Conservation (phyloP, 1,139 yeast genomes). For the Taphrina betulina region DNA sequence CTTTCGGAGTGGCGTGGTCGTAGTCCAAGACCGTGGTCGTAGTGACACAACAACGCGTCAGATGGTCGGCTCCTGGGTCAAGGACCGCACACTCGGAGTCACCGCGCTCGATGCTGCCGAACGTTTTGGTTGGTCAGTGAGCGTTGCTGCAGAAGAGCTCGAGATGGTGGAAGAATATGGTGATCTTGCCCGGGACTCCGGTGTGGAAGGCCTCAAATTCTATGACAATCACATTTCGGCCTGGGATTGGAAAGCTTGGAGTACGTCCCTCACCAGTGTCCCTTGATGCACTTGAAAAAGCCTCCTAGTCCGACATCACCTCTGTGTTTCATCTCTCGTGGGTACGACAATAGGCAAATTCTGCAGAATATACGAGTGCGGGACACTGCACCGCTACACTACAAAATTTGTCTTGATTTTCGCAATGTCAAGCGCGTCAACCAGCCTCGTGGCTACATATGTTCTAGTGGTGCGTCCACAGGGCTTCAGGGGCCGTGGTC, state of each 20-base stretch:
- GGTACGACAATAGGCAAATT: too few species aligned
- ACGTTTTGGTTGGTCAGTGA: constrained; percentile 64
- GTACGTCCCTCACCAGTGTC: too few species aligned
- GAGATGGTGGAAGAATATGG: constrained; percentile 59
- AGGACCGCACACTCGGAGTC: constrained; percentile 44
- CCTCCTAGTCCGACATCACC: too few species aligned
- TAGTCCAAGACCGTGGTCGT: constrained; percentile 50
- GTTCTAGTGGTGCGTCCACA: too few species aligned
- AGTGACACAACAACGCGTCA: constrained; percentile 41
- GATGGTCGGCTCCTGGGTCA: constrained; percentile 45
- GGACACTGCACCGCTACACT: too few species aligned
- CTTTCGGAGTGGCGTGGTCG: constrained; percentile 49
- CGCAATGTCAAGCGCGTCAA: too few species aligned
- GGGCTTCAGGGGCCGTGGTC: too few species aligned
- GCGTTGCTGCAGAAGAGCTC: constrained; percentile 67
- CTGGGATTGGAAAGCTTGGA: constrained; percentile 9
- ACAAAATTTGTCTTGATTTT: too few species aligned
- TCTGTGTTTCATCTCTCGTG: too few species aligned
- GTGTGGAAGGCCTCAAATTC: constrained; percentile 52
- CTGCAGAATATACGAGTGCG: too few species aligned
- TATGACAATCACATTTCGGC: constrained; percentile 14
- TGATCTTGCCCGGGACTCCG: constrained; percentile 63
- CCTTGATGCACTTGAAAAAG: too few species aligned
- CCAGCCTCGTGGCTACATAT: too few species aligned
- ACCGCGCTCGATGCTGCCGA: constrained; percentile 53